Evolutionary conservation across 2,329 filamentous ascomycete genomes (phyloP).

Genomic region (Hypoxylon sp.): DNA sequence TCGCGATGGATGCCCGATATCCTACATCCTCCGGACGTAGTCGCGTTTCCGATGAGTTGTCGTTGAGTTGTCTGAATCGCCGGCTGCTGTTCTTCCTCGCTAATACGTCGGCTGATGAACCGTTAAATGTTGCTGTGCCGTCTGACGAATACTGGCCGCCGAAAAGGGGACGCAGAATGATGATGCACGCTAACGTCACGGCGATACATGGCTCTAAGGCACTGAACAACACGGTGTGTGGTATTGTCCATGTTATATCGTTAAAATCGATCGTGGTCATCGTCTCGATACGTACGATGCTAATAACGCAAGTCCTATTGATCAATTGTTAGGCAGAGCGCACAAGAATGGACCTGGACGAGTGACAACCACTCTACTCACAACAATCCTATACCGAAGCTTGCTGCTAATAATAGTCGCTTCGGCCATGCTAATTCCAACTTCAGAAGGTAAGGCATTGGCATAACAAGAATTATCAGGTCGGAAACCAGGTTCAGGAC

Average conservation of each 20-base stretch:
- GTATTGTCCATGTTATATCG: conserved; percentile 56
- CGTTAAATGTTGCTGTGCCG: conserved; percentile 39
- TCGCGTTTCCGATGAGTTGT: conserved; percentile 52
- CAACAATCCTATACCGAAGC: conserved; percentile 56
- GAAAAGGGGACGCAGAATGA: conserved; percentile 59
- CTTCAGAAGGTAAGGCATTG: conserved; percentile 53
- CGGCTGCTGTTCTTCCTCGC: conserved; percentile 35
- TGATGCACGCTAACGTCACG: conserved; percentile 59
- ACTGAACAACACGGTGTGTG: conserved; percentile 56
- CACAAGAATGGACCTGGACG: neutral
- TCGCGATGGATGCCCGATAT: conserved; percentile 39
- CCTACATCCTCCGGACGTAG: conserved; percentile 48
- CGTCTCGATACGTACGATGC: conserved; percentile 56
- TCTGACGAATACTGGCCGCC: conserved; percentile 46
- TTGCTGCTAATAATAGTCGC: conserved; percentile 52
- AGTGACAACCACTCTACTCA: conserved; percentile 42
- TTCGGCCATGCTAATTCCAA: conserved; percentile 53
- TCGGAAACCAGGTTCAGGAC: conserved; percentile 55
- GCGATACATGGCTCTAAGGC: conserved; percentile 58
- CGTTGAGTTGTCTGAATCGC: conserved; percentile 51
- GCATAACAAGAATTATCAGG: conserved; percentile 52
- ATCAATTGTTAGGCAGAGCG: conserved; percentile 8
- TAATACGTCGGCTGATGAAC: conserved; percentile 15
- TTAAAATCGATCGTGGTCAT: conserved; percentile 55
- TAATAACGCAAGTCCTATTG: conserved; percentile 39